Evolutionary conservation across 305 asterid species (phyloP).

Genomic region (Solanum hybrid): DNA sequence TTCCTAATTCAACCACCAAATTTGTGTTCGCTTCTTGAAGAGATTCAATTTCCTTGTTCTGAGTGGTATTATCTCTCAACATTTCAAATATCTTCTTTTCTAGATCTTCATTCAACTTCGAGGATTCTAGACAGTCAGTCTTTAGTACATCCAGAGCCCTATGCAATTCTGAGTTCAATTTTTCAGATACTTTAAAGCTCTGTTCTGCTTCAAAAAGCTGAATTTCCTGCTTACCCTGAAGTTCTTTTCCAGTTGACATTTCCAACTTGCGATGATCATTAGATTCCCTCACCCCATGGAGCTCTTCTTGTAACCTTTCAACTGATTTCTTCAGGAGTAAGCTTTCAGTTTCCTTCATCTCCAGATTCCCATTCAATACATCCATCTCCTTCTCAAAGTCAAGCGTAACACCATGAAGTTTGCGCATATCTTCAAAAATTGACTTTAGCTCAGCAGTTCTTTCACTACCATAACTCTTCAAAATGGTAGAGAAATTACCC

Average conservation of each 20-base stretch:
- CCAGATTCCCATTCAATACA: constrained; percentile 30
- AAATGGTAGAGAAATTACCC: constrained; percentile 26
- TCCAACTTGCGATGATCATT: constrained; percentile 44
- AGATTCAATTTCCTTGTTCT: constrained; percentile 43
- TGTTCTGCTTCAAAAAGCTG: constrained; percentile 35
- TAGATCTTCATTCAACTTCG: constrained; percentile 26
- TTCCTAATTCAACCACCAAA: constrained; percentile 40
- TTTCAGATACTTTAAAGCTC: constrained; percentile 46
- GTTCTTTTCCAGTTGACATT: constrained; percentile 25
- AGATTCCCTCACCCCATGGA: constrained; percentile 34
- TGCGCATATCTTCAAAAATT: constrained; percentile 35
- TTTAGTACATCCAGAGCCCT: constrained; percentile 42
- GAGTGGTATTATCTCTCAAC: constrained; percentile 33
- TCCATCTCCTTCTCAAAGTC: constrained; percentile 34
- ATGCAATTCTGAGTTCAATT: constrained; percentile 34
- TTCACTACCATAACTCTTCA: constrained; percentile 33
- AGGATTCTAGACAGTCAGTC: constrained; percentile 41
- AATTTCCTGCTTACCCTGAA: constrained; percentile 30
- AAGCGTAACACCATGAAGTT: constrained; percentile 25
- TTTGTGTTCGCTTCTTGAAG: constrained; percentile 33
- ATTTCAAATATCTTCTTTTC: constrained; percentile 39
- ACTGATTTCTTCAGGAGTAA: constrained; percentile 36
- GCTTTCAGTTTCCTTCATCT: constrained; percentile 44
- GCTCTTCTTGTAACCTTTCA: constrained; percentile 43
- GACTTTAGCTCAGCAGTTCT: constrained; percentile 31